Conservation (phyloP, 2,329 filamentous ascomycete species). For the Cladosporium sp. region DNA sequence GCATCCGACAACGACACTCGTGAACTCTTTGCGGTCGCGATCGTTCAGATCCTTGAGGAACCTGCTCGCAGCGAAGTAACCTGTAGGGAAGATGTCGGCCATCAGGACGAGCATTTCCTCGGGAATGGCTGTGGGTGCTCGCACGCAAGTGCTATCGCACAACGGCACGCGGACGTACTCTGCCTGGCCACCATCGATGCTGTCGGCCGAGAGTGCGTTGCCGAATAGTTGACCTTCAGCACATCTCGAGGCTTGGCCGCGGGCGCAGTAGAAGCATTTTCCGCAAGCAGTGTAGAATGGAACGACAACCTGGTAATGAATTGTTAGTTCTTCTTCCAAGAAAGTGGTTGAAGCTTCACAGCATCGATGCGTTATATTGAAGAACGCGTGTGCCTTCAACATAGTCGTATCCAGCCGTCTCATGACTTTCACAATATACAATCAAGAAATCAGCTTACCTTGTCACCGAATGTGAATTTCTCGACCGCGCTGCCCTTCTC, state of each 20-base stretch:
- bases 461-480: slow-evolving; percentile 66
- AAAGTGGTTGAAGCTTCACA: not conserved
- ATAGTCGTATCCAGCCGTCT: too few species aligned
- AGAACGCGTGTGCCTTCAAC: too few species aligned
- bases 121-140: slow-evolving; percentile 65
- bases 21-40: slow-evolving; percentile 60
- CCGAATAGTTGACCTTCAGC: slow-evolving; percentile 54
- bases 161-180: slow-evolving; percentile 65
- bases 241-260: slow-evolving; percentile 73
- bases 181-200: slow-evolving; percentile 30
- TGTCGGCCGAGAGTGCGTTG: slow-evolving; percentile 30
- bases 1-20: slow-evolving; percentile 77
- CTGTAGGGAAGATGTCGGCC: slow-evolving; percentile 85
- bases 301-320: slow-evolving; percentile 58
- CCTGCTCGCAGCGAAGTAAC: slow-evolving; percentile 77
- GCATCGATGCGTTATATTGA: not conserved
- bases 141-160: slow-evolving; percentile 73
- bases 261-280: slow-evolving; percentile 80
- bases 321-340: not conserved
- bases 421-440: not conserved
- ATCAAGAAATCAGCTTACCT: slow-evolving; percentile 18
- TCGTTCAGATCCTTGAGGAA: slow-evolving; percentile 62
- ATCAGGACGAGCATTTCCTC: slow-evolving; percentile 76
- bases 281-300: slow-evolving; percentile 79
- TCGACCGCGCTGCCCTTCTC: slow-evolving; percentile 65